Conservation (phyloP, 2,329 filamentous ascomycete species). For the Alternaria alternata region DNA sequence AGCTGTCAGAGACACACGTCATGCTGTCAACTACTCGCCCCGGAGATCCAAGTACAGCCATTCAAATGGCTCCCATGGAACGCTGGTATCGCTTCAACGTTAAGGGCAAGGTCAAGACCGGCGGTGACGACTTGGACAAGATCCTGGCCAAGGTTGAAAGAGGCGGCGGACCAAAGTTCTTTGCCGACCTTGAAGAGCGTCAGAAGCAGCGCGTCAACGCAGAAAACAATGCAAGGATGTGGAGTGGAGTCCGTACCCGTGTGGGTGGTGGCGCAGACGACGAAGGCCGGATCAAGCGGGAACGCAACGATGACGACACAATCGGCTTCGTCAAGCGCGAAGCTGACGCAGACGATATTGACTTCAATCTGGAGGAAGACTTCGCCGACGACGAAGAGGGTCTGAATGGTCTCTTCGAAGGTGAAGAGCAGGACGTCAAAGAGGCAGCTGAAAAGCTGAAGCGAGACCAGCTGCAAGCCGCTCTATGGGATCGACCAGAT, state of each 20-base stretch:
- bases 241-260: conserved; percentile 38
- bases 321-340: conserved; percentile 56
- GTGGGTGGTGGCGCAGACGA: conserved; percentile 48
- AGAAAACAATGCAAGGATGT: conserved; percentile 23
- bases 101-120: conserved; percentile 76
- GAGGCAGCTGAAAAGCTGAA: conserved; percentile 72
- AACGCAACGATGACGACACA: conserved; percentile 53
- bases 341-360: conserved; percentile 70
- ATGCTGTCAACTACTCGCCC: conserved; percentile 74
- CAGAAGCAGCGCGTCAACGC: conserved; percentile 62
- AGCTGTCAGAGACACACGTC: conserved; percentile 81
- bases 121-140: conserved; percentile 88
- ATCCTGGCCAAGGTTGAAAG: conserved; percentile 80
- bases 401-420: conserved; percentile 52
- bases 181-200: conserved; percentile 53
- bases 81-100: conserved; percentile 92
- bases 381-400: conserved; percentile 87
- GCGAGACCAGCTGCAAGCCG: conserved; percentile 83
- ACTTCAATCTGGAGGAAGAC: conserved; percentile 71
- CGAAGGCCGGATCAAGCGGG: conserved; percentile 44
- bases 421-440: conserved; percentile 64
- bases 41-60: conserved; percentile 60
- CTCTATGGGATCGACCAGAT: conserved; percentile 74
- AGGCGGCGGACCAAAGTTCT: conserved; percentile 76
- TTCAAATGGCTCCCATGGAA: conserved; percentile 89